phyloP scores from a whole-genome alignment of 2,329 filamentous ascomycete species.

The Hypoxylon sp. region DNA sequence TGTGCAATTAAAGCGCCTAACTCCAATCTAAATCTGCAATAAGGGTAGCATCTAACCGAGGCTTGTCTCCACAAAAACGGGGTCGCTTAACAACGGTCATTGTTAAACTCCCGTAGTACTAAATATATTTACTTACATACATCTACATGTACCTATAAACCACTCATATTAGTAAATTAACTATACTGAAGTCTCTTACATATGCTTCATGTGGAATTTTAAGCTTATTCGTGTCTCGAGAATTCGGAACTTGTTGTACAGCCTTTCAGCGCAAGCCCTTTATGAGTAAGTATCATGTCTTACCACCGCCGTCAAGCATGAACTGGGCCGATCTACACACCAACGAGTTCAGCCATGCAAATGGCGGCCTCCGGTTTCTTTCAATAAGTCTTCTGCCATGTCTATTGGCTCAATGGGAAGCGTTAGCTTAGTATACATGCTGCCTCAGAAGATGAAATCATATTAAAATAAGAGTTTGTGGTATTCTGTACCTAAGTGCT shows the following conservation, averaged over 20 bases:
- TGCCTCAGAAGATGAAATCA: background rate
- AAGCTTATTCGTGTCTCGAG: too few species aligned
- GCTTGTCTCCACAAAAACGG: conserved; percentile 19
- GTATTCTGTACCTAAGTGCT: too few species aligned
- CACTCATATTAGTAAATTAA: too few species aligned
- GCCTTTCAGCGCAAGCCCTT: too few species aligned
- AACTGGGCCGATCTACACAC: background rate
- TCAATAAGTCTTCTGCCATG: background rate
- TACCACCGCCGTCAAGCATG: too few species aligned
- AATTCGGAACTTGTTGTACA: too few species aligned
- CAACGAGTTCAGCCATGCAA: background rate
- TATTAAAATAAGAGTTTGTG: background rate
- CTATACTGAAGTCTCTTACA: too few species aligned
- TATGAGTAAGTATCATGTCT: too few species aligned
- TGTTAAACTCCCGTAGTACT: conserved; percentile 30
- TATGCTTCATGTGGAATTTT: too few species aligned
- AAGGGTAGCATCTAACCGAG: conserved; percentile 27
- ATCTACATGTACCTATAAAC: too few species aligned
- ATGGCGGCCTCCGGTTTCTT: background rate
- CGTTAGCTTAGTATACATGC: background rate
- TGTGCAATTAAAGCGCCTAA: conserved; percentile 22
- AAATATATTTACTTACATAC: too few species aligned
- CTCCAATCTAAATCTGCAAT: conserved; percentile 4
- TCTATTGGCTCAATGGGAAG: background rate
- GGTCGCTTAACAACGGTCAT: conserved; percentile 22